Evolutionary conservation across 441 rosid genomes (phyloP).

Genomic region (Populus tomentosa): DNA sequence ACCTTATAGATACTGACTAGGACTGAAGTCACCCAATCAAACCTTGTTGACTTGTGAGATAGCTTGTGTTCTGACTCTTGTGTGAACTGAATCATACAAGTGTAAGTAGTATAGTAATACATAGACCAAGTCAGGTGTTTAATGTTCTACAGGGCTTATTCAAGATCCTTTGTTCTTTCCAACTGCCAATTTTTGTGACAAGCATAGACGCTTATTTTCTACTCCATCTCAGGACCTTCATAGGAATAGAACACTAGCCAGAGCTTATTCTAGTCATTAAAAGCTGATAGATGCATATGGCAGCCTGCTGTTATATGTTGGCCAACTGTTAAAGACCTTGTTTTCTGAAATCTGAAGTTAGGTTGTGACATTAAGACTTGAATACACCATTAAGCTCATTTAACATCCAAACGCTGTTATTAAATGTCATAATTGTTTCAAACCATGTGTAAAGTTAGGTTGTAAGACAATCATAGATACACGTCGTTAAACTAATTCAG

Average conservation of each 20-base stretch:
- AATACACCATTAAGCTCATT: neutral
- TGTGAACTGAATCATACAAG: no score
- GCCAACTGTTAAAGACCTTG: neutral
- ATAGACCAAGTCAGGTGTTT: neutral
- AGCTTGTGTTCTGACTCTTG: no score
- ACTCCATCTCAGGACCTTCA: neutral
- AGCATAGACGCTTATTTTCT: neutral
- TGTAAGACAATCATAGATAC: no score
- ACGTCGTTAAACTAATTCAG: no score
- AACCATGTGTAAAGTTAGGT: no score
- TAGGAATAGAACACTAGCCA: neutral
- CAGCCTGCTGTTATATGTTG: neutral
- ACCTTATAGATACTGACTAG: neutral
- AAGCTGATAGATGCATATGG: neutral
- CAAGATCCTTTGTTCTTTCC: neutral
- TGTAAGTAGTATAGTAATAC: neutral
- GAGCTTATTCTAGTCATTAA: neutral
- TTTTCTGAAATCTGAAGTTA: no score
- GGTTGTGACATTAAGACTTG: no score
- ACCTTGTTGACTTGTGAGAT: neutral
- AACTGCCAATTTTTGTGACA: neutral
- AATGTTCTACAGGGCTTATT: neutral
- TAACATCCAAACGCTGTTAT: neutral
- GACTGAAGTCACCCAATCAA: neutral
- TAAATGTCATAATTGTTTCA: no score